phyloP scores from a whole-genome alignment of 768 basidiomycete genomes.

The Glaciozyma martinii region DNA sequence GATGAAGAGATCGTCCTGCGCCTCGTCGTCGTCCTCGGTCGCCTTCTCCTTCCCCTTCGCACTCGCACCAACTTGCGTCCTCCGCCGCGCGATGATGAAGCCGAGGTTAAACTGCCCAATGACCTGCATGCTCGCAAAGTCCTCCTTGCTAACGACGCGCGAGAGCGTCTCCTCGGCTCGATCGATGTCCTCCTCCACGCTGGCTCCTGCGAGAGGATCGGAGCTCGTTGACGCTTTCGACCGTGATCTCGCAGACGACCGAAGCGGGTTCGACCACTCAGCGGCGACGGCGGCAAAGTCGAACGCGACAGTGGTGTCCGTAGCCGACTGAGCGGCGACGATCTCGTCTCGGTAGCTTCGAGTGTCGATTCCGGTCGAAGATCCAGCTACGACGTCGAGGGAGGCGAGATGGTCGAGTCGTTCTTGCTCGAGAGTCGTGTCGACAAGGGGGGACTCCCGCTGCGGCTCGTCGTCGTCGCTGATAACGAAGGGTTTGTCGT shows the following conservation, averaged over 20 bases:
- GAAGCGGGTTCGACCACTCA: neutral
- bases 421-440: neutral
- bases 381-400: neutral
- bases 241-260: neutral
- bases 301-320: constrained; percentile 15
- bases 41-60: neutral
- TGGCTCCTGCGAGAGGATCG: constrained; percentile 7
- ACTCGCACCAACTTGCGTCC: constrained; percentile 9
- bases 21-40: neutral
- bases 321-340: constrained; percentile 3
- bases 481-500: neutral
- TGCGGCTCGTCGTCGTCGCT: constrained; percentile 6
- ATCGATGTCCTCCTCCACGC: constrained; percentile 34
- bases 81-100: constrained; percentile 76
- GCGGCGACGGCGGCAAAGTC: constrained; percentile 11
- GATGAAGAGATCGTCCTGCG: constrained; percentile 74
- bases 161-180: constrained; percentile 58
- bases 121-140: constrained; percentile 74
- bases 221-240: neutral
- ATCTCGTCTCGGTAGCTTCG: constrained; percentile 15
- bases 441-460: neutral
- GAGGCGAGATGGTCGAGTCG: neutral
- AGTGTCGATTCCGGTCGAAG: constrained; percentile 1
- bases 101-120: constrained; percentile 93
- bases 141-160: constrained; percentile 73